Evolutionary conservation across 352 stramenopile genomes (phyloP).

Genomic region (Phytopythium aichiense): DNA sequence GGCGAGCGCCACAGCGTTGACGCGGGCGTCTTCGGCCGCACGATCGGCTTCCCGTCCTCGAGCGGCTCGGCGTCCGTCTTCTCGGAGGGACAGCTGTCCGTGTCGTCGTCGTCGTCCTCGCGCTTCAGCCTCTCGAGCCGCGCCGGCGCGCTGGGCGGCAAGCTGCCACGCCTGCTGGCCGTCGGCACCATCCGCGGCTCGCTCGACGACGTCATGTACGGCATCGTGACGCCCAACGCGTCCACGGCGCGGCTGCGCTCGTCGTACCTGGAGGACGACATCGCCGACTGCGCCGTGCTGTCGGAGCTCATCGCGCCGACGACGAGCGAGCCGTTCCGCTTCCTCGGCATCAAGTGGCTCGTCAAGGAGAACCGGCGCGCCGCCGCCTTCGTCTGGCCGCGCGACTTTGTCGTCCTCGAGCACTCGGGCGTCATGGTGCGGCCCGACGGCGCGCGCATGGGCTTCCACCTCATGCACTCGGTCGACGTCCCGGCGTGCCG

Average conservation of each 20-base stretch:
- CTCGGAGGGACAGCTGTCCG: neutral
- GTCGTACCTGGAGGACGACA: slow-evolving; percentile 49
- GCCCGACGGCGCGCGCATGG: slow-evolving; percentile 37
- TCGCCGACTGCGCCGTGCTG: slow-evolving; percentile 43
- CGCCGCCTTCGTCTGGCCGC: slow-evolving; percentile 31
- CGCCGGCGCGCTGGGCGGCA: neutral
- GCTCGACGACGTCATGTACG: slow-evolving; percentile 62
- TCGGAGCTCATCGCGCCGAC: slow-evolving; percentile 36
- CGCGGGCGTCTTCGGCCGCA: slow-evolving; percentile 2
- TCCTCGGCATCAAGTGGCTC: slow-evolving; percentile 59
- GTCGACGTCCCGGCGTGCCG: slow-evolving; percentile 31
- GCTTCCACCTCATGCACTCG: slow-evolving; percentile 56
- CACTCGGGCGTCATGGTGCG: slow-evolving; percentile 47
- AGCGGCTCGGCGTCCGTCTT: neutral
- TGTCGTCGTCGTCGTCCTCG: neutral
- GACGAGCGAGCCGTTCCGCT: slow-evolving; percentile 37
- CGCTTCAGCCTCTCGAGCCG: neutral
- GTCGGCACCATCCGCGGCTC: slow-evolving; percentile 35
- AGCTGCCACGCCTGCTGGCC: slow-evolving; percentile 28
- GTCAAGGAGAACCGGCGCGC: slow-evolving; percentile 35
- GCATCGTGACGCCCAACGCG: slow-evolving; percentile 35
- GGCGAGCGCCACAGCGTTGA: neutral
- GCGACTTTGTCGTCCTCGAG: slow-evolving; percentile 54
- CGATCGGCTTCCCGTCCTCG: slow-evolving; percentile 12
- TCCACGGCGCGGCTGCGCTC: slow-evolving; percentile 29